Percentiles rank a stretch among this genome's conserved stretches.
phyloP scores from a whole-genome alignment of 495 filamentous ascomycete species.

The Staphylotrichum tortipilum region DNA sequence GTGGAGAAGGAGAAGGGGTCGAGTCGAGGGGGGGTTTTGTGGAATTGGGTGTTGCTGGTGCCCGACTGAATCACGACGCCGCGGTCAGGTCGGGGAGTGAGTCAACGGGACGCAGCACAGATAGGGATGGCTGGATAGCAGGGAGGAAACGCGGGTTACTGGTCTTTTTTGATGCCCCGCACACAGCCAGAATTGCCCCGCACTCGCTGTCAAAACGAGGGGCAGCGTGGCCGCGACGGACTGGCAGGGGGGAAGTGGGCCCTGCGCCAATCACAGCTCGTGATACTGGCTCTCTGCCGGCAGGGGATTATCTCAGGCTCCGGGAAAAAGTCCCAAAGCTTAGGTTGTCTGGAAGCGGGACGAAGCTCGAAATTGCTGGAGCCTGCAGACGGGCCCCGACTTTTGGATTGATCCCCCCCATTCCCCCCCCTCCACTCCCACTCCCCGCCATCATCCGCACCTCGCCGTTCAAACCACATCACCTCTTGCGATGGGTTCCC shows the following conservation, averaged over 20 bases:
- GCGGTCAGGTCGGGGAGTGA: slow-evolving; percentile 5
- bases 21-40: background rate
- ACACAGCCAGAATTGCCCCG: slow-evolving; percentile 6
- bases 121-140: background rate
- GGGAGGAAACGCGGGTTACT: slow-evolving; percentile 9
- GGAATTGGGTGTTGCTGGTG: background rate
- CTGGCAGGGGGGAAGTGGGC: background rate
- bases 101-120: background rate
- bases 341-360: slow-evolving; percentile 14
- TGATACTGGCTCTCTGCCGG: slow-evolving; percentile 1
- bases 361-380: slow-evolving; percentile 24
- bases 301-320: slow-evolving; percentile 25
- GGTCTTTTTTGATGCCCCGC: slow-evolving; percentile 23
- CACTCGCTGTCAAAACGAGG: slow-evolving; percentile 15
- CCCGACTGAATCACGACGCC: background rate
- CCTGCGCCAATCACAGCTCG: slow-evolving; percentile 2
- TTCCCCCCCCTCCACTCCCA: background rate
- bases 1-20: background rate
- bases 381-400: slow-evolving; percentile 12
- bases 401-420: slow-evolving; percentile 6
- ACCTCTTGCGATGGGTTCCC: slow-evolving; percentile 60
- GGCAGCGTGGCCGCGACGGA: slow-evolving; percentile 14
- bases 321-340: slow-evolving; percentile 27
- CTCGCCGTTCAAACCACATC: background rate
- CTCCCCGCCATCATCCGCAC: slow-evolving; percentile 1